phyloP scores from a whole-genome alignment of 2,329 filamentous ascomycete genomes.

The Xylariaceae sp. region DNA sequence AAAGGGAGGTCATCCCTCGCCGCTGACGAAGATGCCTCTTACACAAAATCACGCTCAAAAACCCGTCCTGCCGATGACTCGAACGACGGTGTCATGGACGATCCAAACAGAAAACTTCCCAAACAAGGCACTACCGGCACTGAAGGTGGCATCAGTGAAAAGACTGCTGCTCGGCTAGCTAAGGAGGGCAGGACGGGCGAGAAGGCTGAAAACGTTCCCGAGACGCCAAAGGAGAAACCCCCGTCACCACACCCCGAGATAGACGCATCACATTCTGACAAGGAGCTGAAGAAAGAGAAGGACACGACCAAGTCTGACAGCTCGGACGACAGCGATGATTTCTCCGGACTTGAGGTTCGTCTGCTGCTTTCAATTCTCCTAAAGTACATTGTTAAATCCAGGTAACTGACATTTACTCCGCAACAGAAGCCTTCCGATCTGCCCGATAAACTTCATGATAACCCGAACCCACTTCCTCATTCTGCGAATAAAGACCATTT shows the following conservation, averaged over 20 bases:
- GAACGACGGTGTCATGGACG: constrained; percentile 88
- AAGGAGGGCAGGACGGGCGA: constrained; percentile 62
- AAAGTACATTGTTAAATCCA: too few species aligned
- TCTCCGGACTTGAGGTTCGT: constrained; percentile 55
- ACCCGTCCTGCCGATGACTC: constrained; percentile 51
- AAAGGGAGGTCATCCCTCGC: constrained; percentile 30
- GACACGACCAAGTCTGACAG: constrained; percentile 42
- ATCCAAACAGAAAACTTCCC: constrained; percentile 69
- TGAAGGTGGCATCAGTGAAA: constrained; percentile 84
- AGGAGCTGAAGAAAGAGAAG: constrained; percentile 37
- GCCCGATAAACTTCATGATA: constrained; percentile 72
- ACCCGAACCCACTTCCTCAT: constrained; percentile 64
- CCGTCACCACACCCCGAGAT: constrained; percentile 79
- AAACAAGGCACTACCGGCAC: constrained; percentile 86
- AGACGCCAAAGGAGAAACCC: constrained; percentile 79
- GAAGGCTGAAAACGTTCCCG: constrained; percentile 70
- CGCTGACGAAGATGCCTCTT: constrained; percentile 17
- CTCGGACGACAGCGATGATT: constrained; percentile 35
- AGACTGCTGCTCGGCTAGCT: constrained; percentile 69
- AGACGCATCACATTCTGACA: constrained; percentile 54
- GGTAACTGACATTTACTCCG: too few species aligned
- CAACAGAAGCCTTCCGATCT: constrained; percentile 76
- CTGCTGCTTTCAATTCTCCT: neutral
- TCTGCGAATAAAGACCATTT: constrained; percentile 63
- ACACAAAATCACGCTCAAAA: constrained; percentile 41